Base-by-base conservation (phyloP, 495 filamentous ascomycete species). In the Aspergillus cavernicola region DNA sequence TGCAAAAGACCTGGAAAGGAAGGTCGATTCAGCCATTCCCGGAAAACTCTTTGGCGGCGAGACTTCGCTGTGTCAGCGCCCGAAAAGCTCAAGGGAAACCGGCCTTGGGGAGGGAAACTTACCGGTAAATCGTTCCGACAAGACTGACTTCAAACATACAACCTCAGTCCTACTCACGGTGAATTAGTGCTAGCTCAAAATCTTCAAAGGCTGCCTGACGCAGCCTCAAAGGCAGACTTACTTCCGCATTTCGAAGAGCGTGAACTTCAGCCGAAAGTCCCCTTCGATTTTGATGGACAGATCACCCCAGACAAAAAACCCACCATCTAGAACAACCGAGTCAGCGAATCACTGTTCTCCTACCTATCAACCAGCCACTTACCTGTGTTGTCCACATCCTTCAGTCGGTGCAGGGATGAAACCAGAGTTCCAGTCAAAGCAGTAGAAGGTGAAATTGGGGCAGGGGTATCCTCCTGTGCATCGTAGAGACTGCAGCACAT, bases 231-330 rank as follows among this genome's bases (percentile, higher is more conserved):
- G n/a, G 15, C 35, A 26, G 10, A 68, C 82, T 66, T 66, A 88
- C 86, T 85, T 85, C 50, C 75, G 72, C 76, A 95, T 85, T 68
- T 96, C 90, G 62, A 88, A 92, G 22, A 98, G 79, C 50, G 82
- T 90, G 65, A 98, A 97, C 35, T 87, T 84, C 55, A 97, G 75
- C 22, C 88, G 76, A 57, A 83, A 95, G 5, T 79, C 78, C 20
- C 93, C 93, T 57, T 90, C 87, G 16, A 87, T 76, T 66, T 88
- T 86, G 22, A 95, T 83, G 0, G 92, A 96, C 15, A 98, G 72
- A 67, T 98, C 93, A 6, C 88, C 88, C 70, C 96, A 97, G n/a
- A 97, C 88, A 55, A 98, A 97, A 74, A 95, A 98, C 2, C 88
- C 91, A 11, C 90, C 92, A 77, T 97, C 92, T 80, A 62, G 26